phyloP scores from a whole-genome alignment of 345 rosid genomes.

The Gossypium ekmanianum region DNA sequence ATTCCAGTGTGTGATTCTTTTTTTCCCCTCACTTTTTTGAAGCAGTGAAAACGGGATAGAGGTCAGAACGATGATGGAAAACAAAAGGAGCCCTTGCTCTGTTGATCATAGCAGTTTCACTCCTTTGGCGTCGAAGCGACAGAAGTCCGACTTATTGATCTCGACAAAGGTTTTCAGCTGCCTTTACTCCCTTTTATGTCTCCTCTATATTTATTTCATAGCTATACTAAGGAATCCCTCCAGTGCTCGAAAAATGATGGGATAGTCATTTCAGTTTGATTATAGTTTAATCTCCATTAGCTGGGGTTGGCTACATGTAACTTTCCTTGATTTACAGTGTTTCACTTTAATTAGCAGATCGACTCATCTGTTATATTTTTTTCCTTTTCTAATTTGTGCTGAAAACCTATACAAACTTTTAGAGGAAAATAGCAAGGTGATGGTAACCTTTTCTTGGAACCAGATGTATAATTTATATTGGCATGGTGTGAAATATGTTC shows the following conservation, averaged over 20 bases:
- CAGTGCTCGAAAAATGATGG: not conserved
- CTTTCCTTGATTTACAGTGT: not conserved
- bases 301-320: not conserved
- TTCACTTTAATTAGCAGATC: not conserved
- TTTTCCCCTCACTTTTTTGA: constrained; percentile 5
- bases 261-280: not conserved
- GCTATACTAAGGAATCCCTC: not conserved
- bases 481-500: not conserved
- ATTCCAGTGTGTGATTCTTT: constrained; percentile 1
- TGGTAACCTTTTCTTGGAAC: not conserved
- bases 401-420: not conserved
- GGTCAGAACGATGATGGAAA: constrained; percentile 63
- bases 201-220: not conserved
- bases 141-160: constrained; percentile 64
- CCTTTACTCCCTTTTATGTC: not conserved
- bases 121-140: constrained; percentile 63
- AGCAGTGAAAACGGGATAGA: constrained; percentile 39
- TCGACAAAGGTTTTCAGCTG: constrained; percentile 59
- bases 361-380: not conserved
- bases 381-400: not conserved
- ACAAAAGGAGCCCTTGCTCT: constrained; percentile 67
- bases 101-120: constrained; percentile 52
- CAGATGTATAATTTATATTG: not conserved
- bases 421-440: not conserved
- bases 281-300: not conserved